A percentile compares a stretch with the other conserved stretches of the same genome.
These are phyloP conservation scores for Gentiana macrophylla DNA, from an alignment of 257 asterid species.

Conservation along the genomic window DNA sequence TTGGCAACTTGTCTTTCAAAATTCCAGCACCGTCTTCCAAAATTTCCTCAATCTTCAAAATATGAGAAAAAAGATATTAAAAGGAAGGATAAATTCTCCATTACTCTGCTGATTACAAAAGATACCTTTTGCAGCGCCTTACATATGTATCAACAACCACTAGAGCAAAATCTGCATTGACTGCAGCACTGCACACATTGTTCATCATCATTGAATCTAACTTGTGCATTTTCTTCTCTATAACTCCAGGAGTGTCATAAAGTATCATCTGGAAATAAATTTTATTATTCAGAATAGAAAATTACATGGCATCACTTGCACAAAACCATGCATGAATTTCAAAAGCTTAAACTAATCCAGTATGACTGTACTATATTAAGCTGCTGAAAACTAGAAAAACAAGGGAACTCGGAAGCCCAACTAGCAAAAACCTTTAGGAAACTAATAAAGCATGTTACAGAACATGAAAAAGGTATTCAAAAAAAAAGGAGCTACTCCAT, in stretches of 20 bases:
- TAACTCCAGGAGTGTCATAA: conserved; percentile 95
- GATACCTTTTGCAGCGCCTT: conserved; percentile 73
- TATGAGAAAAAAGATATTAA: conserved; percentile 1
- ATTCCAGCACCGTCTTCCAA: conserved; percentile 71
- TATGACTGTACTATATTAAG: too few relatives aligned
- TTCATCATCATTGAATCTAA: conserved; percentile 95
- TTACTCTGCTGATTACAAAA: background rate
- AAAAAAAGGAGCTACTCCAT: too few relatives aligned
- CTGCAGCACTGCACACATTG: conserved; percentile 84
- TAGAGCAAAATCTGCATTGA: conserved; percentile 82
- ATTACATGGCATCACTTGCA: background rate
- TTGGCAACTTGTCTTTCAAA: conserved; percentile 51
- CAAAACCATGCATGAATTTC: background rate
- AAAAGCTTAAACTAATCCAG: background rate
- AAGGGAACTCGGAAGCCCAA: too few relatives aligned
- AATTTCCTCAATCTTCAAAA: conserved; percentile 66
- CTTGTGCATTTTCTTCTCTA: conserved; percentile 95
- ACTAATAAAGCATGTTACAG: too few relatives aligned
- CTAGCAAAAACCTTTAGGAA: too few relatives aligned
- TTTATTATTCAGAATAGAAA: background rate
- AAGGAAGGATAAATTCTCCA: background rate
- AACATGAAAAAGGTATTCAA: too few relatives aligned
- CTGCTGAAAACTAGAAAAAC: too few relatives aligned
- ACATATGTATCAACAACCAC: conserved; percentile 81
- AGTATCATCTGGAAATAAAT: conserved; percentile 71